Conservation (phyloP, 2,329 filamentous ascomycete species). For the Fusarium chuoi region DNA sequence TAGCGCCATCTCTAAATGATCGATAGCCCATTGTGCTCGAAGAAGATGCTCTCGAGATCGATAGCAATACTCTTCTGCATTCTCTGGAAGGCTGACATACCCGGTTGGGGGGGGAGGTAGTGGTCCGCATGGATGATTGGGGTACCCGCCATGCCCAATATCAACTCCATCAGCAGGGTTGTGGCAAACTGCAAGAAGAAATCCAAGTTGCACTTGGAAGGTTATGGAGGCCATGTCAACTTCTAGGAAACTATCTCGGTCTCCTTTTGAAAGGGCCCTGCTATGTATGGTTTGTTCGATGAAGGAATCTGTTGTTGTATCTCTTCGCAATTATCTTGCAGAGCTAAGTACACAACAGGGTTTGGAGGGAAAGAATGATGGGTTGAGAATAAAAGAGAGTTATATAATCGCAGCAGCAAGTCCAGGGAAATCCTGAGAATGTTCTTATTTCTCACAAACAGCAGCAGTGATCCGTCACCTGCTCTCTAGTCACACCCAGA, state of each 20-base stretch:
- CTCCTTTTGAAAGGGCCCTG: neutral
- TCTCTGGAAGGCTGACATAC: neutral
- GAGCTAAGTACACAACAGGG: neutral
- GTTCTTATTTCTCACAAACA: neutral
- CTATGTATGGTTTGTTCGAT: neutral
- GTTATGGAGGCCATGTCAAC: neutral
- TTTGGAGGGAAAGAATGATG: neutral
- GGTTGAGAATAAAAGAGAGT: neutral
- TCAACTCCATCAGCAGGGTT: neutral
- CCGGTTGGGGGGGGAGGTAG: neutral
- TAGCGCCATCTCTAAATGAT: neutral
- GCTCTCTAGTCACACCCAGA: neutral
- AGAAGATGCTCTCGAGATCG: neutral
- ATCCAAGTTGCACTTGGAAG: constrained; percentile 7
- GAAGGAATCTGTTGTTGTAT: neutral
- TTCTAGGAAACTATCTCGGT: neutral
- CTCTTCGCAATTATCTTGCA: neutral
- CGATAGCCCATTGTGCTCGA: constrained; percentile 11
- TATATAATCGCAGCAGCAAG: neutral
- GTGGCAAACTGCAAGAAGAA: constrained; percentile 5
- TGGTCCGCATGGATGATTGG: neutral
- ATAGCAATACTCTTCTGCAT: neutral
- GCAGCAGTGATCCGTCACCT: neutral
- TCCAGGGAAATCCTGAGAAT: no score
- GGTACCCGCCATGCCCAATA: neutral